These are phyloP conservation scores for Carex pumila DNA, from an alignment of 176 grass and related monocot genomes.

Conservation along the genomic window DNA sequence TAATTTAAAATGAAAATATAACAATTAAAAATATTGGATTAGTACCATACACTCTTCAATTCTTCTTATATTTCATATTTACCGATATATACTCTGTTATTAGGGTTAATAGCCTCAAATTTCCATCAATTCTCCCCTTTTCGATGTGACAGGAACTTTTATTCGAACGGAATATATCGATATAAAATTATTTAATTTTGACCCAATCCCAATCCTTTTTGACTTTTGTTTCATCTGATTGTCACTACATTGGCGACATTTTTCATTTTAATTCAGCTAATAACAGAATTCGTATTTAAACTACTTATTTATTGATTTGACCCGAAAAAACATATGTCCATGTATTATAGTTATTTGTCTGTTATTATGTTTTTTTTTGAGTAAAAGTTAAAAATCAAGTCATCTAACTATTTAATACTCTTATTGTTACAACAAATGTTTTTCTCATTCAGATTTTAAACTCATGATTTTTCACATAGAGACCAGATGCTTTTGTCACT, in stretches of 20 bases:
- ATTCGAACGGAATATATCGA: not conserved
- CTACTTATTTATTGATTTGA: not conserved
- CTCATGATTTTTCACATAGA: too few relatives aligned
- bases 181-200: not conserved
- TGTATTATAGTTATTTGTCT: not conserved
- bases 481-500: too few relatives aligned
- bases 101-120: too few relatives aligned
- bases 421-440: too few relatives aligned
- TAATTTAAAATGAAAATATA: not conserved
- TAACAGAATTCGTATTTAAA: not conserved
- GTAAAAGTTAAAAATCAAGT: too few relatives aligned
- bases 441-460: too few relatives aligned
- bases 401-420: too few relatives aligned
- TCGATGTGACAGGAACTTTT: not conserved
- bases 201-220: not conserved
- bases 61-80: too few relatives aligned
- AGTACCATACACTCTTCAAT: too few relatives aligned
- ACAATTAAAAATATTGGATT: too few relatives aligned
- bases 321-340: not conserved
- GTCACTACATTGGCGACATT: not conserved
- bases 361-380: not conserved
- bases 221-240: conserved; percentile 2
- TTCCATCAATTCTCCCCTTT: too few relatives aligned
- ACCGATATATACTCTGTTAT: too few relatives aligned
- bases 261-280: not conserved